Evolutionary conservation across 306 rosid species (phyloP), one percentile per base, ranked within the genome.

Genomic region (Parietaria judaica): DNA sequence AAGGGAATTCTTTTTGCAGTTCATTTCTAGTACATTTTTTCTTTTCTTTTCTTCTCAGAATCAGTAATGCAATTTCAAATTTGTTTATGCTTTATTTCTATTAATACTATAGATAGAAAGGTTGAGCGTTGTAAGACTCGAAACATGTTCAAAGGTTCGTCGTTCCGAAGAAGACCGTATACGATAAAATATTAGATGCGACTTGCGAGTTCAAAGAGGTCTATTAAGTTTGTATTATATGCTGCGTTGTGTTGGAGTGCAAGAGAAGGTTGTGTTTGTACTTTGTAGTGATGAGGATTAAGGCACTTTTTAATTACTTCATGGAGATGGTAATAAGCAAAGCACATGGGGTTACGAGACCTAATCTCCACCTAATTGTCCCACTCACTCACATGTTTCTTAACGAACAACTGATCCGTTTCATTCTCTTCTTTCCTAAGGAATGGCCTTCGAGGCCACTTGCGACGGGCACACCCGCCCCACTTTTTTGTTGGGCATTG

Each of bases 1-100:
- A 23, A 79, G 80, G 84, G 88, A 82, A 89, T 89, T 89, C 97
- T 89, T 94, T 94, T 94, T 94, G 97, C 95, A 94, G 97, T 86
- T 84, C 70, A 82, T 76, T 86, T 94, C 86, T 86, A 86, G 95
- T 83, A 68, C n/a, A n/a, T n/a, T 23, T 23, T 23, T 23, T 23
- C 31, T 23, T 23, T 23, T 23, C 31, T 23, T 23, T 23, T 23
- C 31, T 76, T 84, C 73, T 81, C 83, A 80, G 78, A 80, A 41
- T 41, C 70, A 83, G 89, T 75, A 82, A 81, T 79, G 79, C 69
- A 76, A 75, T 73, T 78, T 70, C 74, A 75, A 66, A 72, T 72
- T 80, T 81, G 72, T 81, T n/a, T 57, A 48, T 78, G 60, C 64
- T 15, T 44, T 56, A 8, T 67, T 67, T 13, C 6, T 11, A 10